These are phyloP conservation scores for Botrytis fragariae DNA, from an alignment of 2,329 filamentous ascomycete species.

Conservation along the genomic window DNA sequence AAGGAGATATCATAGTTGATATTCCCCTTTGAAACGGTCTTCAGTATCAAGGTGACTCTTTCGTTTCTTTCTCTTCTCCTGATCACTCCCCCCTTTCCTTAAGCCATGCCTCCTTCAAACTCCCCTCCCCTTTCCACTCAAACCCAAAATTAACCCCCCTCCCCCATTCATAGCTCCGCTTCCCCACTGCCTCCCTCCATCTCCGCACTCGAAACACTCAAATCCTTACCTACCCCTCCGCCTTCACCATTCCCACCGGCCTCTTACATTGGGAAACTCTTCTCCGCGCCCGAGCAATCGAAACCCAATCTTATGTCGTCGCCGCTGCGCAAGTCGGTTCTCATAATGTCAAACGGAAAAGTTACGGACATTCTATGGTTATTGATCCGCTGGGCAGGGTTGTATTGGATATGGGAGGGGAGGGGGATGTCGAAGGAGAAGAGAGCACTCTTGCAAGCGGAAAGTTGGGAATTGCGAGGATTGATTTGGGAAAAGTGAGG, in stretches of 20 bases:
- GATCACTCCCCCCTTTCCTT: neutral
- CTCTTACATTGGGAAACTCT: slow-evolving; percentile 82
- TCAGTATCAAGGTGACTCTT: neutral
- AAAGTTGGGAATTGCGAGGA: slow-evolving; percentile 48
- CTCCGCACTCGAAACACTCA: slow-evolving; percentile 68
- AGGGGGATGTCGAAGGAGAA: slow-evolving; percentile 29
- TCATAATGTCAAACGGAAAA: slow-evolving; percentile 71
- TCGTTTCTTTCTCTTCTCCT: neutral
- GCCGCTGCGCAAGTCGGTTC: slow-evolving; percentile 79
- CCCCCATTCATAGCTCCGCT: slow-evolving; percentile 58
- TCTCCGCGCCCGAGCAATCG: slow-evolving; percentile 77
- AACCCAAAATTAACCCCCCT: neutral
- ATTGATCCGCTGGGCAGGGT: slow-evolving; percentile 85
- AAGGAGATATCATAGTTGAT: neutral
- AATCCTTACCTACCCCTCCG: slow-evolving; percentile 70
- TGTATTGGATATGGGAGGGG: slow-evolving; percentile 59
- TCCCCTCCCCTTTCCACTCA: neutral
- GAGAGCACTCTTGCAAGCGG: slow-evolving; percentile 40
- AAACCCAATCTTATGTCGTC: slow-evolving; percentile 83
- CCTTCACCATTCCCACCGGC: slow-evolving; percentile 85
- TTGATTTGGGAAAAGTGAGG: slow-evolving; percentile 51
- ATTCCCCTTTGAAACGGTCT: neutral
- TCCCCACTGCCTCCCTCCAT: slow-evolving; percentile 70
- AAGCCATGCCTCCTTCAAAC: neutral
- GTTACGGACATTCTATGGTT: slow-evolving; percentile 84